Evolutionary conservation across 768 basidiomycete species (phyloP).

Genomic region (Termitomyces sp.): DNA sequence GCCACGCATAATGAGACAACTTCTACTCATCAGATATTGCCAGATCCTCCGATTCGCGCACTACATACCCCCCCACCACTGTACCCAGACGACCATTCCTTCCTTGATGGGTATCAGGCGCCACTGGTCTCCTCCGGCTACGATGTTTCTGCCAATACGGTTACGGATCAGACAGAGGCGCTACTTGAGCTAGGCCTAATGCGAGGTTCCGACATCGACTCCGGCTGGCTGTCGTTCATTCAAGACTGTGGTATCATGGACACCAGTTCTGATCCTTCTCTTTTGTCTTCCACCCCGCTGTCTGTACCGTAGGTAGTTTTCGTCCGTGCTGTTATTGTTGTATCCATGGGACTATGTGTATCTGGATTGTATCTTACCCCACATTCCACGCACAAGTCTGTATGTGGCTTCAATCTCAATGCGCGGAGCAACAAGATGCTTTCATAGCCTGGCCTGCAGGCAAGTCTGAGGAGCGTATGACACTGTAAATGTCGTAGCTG

Average conservation of each 20-base stretch:
- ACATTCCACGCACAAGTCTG: neutral
- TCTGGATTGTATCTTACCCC: neutral
- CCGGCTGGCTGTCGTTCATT: constrained; percentile 45
- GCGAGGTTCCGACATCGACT: constrained; percentile 39
- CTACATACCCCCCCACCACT: neutral
- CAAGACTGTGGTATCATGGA: constrained; percentile 45
- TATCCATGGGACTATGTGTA: neutral
- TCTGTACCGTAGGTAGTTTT: neutral
- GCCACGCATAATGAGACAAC: neutral
- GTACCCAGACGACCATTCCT: neutral
- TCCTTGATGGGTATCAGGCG: neutral
- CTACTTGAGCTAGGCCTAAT: constrained; percentile 39
- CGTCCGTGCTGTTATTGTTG: neutral
- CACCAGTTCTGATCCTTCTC: neutral
- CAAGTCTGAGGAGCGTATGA: neutral
- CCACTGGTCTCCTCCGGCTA: neutral
- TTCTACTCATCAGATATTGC: neutral
- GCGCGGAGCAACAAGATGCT: neutral
- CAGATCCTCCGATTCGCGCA: neutral
- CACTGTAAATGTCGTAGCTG: neutral
- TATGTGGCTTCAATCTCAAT: neutral
- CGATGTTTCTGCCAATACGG: neutral
- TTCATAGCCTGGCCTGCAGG: neutral
- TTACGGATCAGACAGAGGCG: constrained; percentile 22
- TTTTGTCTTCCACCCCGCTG: neutral